Conservation (phyloP, 306 rosid species). For the Cicer judaicum region DNA sequence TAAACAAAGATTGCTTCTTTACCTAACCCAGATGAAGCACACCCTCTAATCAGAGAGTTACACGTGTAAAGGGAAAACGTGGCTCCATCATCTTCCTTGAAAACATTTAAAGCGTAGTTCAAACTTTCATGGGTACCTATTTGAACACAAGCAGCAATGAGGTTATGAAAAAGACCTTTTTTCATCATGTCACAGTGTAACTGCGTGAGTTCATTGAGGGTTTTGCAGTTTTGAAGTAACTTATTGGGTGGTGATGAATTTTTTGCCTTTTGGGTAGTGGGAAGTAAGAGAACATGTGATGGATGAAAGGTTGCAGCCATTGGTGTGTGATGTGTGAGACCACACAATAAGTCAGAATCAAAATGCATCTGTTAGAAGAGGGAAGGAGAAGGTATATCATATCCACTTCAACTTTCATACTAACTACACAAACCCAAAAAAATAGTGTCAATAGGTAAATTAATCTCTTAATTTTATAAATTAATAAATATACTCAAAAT, state of each 20-base stretch:
- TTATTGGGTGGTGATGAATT: slow-evolving; percentile 32
- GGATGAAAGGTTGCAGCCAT: slow-evolving; percentile 58
- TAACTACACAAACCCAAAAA: too few species aligned
- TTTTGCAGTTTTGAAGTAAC: slow-evolving; percentile 54
- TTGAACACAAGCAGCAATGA: slow-evolving; percentile 54
- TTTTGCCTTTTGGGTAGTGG: slow-evolving; percentile 43
- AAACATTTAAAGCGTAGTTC: slow-evolving; percentile 54
- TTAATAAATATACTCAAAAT: too few species aligned
- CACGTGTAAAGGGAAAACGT: slow-evolving; percentile 51
- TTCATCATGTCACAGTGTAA: slow-evolving; percentile 63
- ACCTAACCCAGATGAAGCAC: slow-evolving; percentile 61
- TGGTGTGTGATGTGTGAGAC: background rate
- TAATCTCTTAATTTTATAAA: too few species aligned
- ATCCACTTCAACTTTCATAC: too few species aligned
- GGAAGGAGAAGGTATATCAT: too few species aligned
- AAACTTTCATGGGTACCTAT: slow-evolving; percentile 67
- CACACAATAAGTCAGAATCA: background rate
- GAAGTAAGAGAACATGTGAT: slow-evolving; percentile 40
- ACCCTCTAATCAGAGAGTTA: slow-evolving; percentile 71
- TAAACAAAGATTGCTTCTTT: slow-evolving; percentile 58
- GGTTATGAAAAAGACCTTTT: slow-evolving; percentile 59
- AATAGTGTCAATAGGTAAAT: too few species aligned
- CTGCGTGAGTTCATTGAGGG: slow-evolving; percentile 64
- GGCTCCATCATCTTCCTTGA: slow-evolving; percentile 43
- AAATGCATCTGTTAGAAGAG: background rate